Evolutionary conservation across 352 stramenopile species (phyloP).

Genomic region (Aphanomyces stellatus): DNA sequence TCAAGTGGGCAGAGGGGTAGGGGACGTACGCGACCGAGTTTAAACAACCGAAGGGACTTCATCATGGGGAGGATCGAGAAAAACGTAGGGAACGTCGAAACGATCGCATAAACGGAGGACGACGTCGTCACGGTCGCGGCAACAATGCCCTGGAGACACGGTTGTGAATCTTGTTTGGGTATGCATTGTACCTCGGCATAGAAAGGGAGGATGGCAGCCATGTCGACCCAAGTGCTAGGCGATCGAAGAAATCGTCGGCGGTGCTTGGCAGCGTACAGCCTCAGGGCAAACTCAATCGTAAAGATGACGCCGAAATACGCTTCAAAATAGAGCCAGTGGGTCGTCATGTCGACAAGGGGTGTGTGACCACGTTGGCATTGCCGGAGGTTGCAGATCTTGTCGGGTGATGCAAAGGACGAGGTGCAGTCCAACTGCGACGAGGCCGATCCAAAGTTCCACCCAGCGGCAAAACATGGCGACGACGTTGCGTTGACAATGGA

Average conservation of each 20-base stretch:
- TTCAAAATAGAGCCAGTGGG: conserved; percentile 72
- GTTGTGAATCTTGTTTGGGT: background rate
- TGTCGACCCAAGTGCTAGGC: conserved; percentile 53
- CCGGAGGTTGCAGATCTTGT: conserved; percentile 6
- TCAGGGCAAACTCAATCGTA: conserved; percentile 41
- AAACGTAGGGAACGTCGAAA: conserved; percentile 50
- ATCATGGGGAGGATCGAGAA: conserved; percentile 54
- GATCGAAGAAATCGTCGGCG: conserved; percentile 36
- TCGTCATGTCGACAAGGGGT: conserved; percentile 40
- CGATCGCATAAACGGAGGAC: conserved; percentile 35
- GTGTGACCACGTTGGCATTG: conserved; percentile 10
- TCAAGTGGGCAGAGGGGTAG: background rate
- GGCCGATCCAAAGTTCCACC: background rate
- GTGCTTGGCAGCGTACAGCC: conserved; percentile 42
- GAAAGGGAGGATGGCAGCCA: conserved; percentile 55
- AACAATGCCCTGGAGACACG: background rate
- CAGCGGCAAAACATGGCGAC: background rate
- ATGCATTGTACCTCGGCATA: conserved; percentile 47
- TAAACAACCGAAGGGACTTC: conserved; percentile 70
- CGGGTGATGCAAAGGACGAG: background rate
- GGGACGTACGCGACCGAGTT: conserved; percentile 46
- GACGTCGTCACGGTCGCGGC: background rate
- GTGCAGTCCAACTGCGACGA: background rate
- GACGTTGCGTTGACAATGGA: background rate
- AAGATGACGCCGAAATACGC: conserved; percentile 53